Conservation (phyloP, 2,329 filamentous ascomycete species). For the Colletotrichum orbiculare region DNA sequence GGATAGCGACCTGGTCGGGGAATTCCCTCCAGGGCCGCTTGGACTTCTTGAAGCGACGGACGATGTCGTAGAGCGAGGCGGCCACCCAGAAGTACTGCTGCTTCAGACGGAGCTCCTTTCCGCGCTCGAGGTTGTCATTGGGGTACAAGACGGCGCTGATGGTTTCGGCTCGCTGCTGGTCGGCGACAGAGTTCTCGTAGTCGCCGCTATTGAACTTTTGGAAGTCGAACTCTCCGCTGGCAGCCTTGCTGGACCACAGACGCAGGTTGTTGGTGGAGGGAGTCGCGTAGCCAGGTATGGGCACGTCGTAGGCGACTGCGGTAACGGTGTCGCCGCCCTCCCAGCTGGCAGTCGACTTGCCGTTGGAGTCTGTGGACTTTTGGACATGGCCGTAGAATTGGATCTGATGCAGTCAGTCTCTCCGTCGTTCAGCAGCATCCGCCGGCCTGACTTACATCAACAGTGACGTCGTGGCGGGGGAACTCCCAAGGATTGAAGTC, state of each 20-base stretch:
- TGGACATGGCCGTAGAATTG: slow-evolving; percentile 93
- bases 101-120: slow-evolving; percentile 97
- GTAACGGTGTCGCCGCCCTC: slow-evolving; percentile 93
- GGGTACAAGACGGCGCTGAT: slow-evolving; percentile 98
- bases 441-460: slow-evolving; percentile 72
- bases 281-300: slow-evolving; percentile 90
- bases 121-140: slow-evolving; percentile 95
- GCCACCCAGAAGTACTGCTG: slow-evolving; percentile 99
- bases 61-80: slow-evolving; percentile 94
- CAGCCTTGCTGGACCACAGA: slow-evolving; percentile 97
- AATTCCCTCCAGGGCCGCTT: slow-evolving; percentile 93
- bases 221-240: slow-evolving; percentile 97
- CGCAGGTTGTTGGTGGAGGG: slow-evolving; percentile 95
- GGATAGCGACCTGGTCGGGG: slow-evolving; percentile 93
- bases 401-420: slow-evolving; percentile 57
- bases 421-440: neutral
- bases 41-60: slow-evolving; percentile 97
- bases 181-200: slow-evolving; percentile 97
- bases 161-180: slow-evolving; percentile 98
- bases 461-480: slow-evolving; percentile 91
- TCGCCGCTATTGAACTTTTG: slow-evolving; percentile 99
- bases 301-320: slow-evolving; percentile 93
- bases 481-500: slow-evolving; percentile 99
- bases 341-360: slow-evolving; percentile 82
- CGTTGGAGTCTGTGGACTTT: slow-evolving; percentile 79